Evolutionary conservation across 495 filamentous ascomycete genomes (phyloP).

Genomic region (Hypoxylon fuscum): DNA sequence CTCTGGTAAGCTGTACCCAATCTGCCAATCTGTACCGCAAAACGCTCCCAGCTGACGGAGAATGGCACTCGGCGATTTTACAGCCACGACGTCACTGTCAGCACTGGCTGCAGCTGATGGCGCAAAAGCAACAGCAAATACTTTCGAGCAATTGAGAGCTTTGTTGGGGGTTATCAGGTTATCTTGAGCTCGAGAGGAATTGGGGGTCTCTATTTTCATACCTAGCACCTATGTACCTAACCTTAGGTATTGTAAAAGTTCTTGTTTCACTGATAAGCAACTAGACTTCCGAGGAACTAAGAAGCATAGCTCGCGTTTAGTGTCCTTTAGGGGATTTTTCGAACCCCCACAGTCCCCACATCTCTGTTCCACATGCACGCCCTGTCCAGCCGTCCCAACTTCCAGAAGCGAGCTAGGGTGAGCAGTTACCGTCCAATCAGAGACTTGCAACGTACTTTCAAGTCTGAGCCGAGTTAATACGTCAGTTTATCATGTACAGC

Average conservation of each 20-base stretch:
- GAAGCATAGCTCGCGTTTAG: conserved; percentile 2
- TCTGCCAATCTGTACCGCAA: conserved; percentile 3
- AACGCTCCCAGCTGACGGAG: conserved; percentile 12
- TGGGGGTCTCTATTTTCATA: not conserved
- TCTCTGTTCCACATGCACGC: conserved; percentile 27
- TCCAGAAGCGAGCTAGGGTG: conserved; percentile 35
- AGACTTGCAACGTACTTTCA: not conserved
- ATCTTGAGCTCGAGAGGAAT: conserved; percentile 12
- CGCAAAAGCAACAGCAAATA: conserved; percentile 17
- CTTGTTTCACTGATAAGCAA: conserved; percentile 17
- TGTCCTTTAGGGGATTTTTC: conserved; percentile 16
- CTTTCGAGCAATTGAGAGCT: conserved; percentile 31
- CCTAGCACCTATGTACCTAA: too few species aligned
- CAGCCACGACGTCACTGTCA: conserved; percentile 29
- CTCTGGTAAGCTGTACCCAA: conserved; percentile 13
- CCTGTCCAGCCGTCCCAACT: conserved; percentile 20
- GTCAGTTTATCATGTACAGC: not conserved
- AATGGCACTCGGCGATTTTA: conserved; percentile 6
- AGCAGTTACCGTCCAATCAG: conserved; percentile 20
- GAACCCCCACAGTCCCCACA: conserved; percentile 23
- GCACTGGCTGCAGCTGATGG: conserved; percentile 11
- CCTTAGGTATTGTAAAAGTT: too few species aligned
- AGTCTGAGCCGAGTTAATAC: not conserved
- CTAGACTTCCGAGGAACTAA: not conserved
- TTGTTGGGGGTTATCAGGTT: conserved; percentile 12